phyloP scores from a whole-genome alignment of 441 rosid genomes.

The Pelargonium australe region DNA sequence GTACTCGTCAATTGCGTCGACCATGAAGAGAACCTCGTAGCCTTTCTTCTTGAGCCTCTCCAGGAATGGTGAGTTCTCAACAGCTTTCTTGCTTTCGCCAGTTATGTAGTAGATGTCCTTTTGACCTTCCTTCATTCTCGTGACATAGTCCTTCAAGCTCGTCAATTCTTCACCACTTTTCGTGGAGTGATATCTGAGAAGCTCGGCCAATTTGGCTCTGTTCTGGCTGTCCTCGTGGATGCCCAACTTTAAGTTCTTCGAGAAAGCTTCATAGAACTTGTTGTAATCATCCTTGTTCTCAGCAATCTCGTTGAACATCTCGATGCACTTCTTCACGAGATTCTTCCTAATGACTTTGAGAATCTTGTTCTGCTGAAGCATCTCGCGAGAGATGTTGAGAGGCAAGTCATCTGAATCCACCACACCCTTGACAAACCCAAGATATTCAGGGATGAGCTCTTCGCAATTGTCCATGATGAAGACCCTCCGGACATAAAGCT shows the following conservation, averaged over 20 bases:
- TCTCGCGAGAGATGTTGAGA: constrained; percentile 83
- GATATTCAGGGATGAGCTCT: constrained; percentile 76
- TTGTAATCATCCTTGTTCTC: constrained; percentile 90
- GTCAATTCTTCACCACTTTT: constrained; percentile 84
- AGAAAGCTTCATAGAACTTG: constrained; percentile 57
- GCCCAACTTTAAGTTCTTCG: constrained; percentile 76
- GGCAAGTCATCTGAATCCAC: constrained; percentile 90
- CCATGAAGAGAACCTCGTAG: constrained; percentile 80
- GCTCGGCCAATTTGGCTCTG: constrained; percentile 69
- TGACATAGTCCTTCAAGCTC: constrained; percentile 82
- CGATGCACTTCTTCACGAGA: constrained; percentile 83
- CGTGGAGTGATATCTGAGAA: constrained; percentile 82
- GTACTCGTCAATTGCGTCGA: constrained; percentile 89
- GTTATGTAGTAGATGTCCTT: constrained; percentile 80
- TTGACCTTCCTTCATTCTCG: constrained; percentile 92
- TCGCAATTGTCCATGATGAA: constrained; percentile 95
- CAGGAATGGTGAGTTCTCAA: constrained; percentile 91
- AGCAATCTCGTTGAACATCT: constrained; percentile 82
- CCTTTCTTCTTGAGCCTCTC: constrained; percentile 88
- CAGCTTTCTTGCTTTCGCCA: constrained; percentile 91
- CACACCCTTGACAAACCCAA: constrained; percentile 74
- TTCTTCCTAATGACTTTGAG: constrained; percentile 88
- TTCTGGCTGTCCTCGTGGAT: constrained; percentile 89
- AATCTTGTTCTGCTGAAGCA: constrained; percentile 83
- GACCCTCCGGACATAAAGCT: constrained; percentile 79